Conservation (phyloP, 1,284 basidiomycete species). For the Apiotrichum laibachii region DNA sequence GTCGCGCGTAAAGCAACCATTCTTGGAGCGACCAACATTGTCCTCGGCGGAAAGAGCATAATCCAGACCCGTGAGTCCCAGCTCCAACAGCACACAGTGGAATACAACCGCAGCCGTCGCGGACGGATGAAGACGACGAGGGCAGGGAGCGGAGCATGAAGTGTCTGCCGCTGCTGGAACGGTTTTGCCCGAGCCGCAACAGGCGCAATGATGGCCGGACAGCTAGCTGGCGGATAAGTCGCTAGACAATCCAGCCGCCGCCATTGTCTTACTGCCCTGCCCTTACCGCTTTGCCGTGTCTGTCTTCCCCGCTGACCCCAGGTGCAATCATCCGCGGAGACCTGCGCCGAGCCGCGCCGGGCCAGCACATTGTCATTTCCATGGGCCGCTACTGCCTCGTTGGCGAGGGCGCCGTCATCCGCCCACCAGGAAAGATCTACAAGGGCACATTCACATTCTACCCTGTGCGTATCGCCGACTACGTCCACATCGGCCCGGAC, state of each 20-base stretch:
- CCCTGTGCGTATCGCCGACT: conserved; percentile 93
- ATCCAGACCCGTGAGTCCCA: conserved; percentile 66
- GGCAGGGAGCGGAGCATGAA: no score
- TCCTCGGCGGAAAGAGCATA: conserved; percentile 94
- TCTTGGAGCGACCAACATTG: conserved; percentile 91
- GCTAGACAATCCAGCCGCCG: no score
- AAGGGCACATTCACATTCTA: conserved; percentile 89
- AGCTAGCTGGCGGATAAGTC: no score
- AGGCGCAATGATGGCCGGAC: no score
- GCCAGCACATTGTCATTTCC: conserved; percentile 86
- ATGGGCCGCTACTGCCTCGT: conserved; percentile 90
- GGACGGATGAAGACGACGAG: no score
- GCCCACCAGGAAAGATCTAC: conserved; percentile 57
- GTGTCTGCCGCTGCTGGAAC: no score
- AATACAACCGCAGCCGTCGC: no score
- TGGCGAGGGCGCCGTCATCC: conserved; percentile 82
- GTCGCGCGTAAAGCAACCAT: conserved; percentile 92
- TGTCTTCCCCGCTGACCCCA: conserved; percentile 57
- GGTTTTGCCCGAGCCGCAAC: no score
- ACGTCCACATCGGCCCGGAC: conserved; percentile 85
- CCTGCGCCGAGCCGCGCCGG: conserved; percentile 65
- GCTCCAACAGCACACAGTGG: conserved; percentile 7
- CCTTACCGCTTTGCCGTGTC: no score
- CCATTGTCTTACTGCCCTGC: conserved; percentile 46
- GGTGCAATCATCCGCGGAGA: conserved; percentile 39